Evolutionary conservation across 768 basidiomycete species (phyloP).

Genomic region (Asterophora lycoperdoides): DNA sequence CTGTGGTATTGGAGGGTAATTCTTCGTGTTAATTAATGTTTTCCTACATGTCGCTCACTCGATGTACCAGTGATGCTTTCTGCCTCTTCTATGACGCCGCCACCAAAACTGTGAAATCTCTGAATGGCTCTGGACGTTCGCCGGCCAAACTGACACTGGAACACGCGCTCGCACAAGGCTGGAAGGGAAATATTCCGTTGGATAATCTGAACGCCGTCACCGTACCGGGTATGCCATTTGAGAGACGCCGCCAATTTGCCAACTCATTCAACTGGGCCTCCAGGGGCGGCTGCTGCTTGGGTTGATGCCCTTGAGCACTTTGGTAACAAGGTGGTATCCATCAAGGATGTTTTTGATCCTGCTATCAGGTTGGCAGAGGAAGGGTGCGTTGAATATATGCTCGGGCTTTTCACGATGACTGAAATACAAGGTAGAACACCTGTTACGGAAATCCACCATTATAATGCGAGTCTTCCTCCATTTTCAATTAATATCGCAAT

Average conservation of each 20-base stretch:
- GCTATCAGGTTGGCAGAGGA: constrained; percentile 91
- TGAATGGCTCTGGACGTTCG: constrained; percentile 91
- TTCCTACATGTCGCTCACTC: constrained; percentile 2
- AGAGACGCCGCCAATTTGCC: neutral
- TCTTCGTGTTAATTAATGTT: constrained; percentile 16
- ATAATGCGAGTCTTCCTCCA: constrained; percentile 37
- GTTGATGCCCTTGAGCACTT: constrained; percentile 80
- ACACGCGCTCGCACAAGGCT: constrained; percentile 62
- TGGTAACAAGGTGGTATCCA: constrained; percentile 69
- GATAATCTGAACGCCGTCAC: constrained; percentile 89
- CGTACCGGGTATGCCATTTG: constrained; percentile 61
- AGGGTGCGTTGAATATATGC: constrained; percentile 46
- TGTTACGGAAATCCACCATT: constrained; percentile 77
- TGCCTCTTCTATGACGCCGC: constrained; percentile 89
- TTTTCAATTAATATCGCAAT: constrained; percentile 1
- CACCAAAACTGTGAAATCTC: constrained; percentile 74
- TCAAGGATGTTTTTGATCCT: constrained; percentile 74
- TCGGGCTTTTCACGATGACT: neutral
- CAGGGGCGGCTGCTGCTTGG: constrained; percentile 95
- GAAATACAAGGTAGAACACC: too few species aligned
- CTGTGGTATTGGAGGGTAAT: constrained; percentile 89
- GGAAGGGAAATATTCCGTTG: constrained; percentile 70
- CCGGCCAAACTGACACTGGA: constrained; percentile 78
- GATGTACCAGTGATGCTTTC: constrained; percentile 72
- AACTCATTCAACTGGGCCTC: constrained; percentile 2